Percentiles rank a stretch among this genome's conserved stretches.
Evolutionary conservation across 208 protist genomes (phyloP).

Genomic region (Acanthamoeba polyphaga): DNA sequence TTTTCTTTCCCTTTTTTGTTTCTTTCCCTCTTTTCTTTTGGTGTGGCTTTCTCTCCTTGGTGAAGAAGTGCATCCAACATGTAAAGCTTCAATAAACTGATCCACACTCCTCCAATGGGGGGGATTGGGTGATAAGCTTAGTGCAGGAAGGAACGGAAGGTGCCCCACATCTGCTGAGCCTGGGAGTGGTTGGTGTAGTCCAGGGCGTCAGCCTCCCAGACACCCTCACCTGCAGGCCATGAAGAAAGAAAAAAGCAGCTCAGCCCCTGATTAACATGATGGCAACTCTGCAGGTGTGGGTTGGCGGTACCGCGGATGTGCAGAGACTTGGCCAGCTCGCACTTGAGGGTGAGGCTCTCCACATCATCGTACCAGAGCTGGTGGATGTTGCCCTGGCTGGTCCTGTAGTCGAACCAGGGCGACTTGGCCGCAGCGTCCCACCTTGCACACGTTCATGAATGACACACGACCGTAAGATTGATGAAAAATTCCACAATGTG

Average conservation of each 20-base stretch:
- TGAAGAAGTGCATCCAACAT: no score
- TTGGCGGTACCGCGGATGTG: neutral
- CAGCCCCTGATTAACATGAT: neutral
- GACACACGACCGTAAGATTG: neutral
- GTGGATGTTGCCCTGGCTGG: neutral
- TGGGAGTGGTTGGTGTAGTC: constrained; percentile 69
- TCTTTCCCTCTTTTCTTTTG: no score
- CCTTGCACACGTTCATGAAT: neutral
- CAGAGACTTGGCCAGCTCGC: constrained; percentile 49
- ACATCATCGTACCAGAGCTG: constrained; percentile 72
- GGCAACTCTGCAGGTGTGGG: neutral
- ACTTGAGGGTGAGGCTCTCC: constrained; percentile 65
- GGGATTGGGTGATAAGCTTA: no score
- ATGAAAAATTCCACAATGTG: no score
- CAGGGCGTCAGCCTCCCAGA: constrained; percentile 68
- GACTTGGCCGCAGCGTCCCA: constrained; percentile 56
- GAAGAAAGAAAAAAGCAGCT: neutral
- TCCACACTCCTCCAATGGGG: no score
- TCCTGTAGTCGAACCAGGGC: constrained; percentile 57
- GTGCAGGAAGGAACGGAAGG: constrained; percentile 62
- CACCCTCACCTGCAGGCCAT: constrained; percentile 23
- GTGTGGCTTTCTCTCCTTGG: no score
- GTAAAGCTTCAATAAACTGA: no score
- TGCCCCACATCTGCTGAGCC: constrained; percentile 68
- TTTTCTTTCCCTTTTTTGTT: no score